Conservation (phyloP, 768 basidiomycete species). For the Amanita thiersii region DNA sequence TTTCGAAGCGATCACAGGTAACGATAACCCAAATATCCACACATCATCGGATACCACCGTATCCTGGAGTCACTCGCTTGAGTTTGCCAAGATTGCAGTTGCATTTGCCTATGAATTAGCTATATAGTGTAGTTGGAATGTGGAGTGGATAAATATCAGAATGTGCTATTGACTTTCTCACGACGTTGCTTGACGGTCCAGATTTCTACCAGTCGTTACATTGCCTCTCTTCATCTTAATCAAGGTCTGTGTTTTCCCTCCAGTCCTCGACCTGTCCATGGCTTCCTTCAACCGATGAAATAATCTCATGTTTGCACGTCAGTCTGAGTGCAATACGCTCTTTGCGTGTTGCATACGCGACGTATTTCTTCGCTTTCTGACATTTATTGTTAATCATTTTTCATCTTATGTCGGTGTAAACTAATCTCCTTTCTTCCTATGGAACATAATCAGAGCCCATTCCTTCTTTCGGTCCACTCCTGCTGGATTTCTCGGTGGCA, state of each 20-base stretch:
- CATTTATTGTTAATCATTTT: slow-evolving; percentile 5
- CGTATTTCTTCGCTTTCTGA: slow-evolving; percentile 42
- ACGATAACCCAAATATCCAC: slow-evolving; percentile 38
- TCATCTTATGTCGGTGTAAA: slow-evolving; percentile 2
- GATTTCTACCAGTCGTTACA: not conserved
- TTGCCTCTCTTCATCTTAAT: not conserved
- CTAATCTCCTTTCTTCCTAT: not conserved
- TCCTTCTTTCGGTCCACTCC: no score
- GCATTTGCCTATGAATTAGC: slow-evolving; percentile 50
- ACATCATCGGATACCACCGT: slow-evolving; percentile 39
- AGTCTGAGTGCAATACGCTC: slow-evolving; percentile 35
- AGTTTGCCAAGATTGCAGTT: slow-evolving; percentile 53
- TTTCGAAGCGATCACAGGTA: slow-evolving; percentile 32
- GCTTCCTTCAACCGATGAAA: slow-evolving; percentile 28
- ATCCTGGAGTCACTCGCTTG: slow-evolving; percentile 41
- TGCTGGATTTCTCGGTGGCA: no score
- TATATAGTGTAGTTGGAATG: not conserved
- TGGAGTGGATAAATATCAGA: no score
- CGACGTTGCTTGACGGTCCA: not conserved
- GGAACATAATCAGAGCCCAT: slow-evolving; percentile 5
- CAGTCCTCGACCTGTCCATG: not conserved
- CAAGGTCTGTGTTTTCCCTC: not conserved
- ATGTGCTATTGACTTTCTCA: not conserved
- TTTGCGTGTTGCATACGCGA: slow-evolving; percentile 16
- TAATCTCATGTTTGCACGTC: slow-evolving; percentile 52